A percentile compares a stretch with the other conserved stretches of the same genome.
Conservation (phyloP, 2,329 filamentous ascomycete genomes). For the Whalleya microplaca region DNA sequence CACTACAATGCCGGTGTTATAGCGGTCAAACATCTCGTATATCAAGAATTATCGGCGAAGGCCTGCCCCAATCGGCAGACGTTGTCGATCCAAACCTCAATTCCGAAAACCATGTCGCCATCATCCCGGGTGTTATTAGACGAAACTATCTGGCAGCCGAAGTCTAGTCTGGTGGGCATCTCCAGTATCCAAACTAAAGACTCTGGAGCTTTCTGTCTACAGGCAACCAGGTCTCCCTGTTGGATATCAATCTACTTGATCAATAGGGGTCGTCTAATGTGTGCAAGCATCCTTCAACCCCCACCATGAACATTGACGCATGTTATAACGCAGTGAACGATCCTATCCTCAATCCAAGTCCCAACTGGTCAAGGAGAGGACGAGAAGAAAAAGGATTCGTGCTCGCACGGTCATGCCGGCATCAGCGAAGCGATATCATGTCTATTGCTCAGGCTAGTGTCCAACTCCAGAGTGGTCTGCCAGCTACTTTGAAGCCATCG, state of each 20-base stretch:
- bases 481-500: not conserved
- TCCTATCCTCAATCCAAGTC: not conserved
- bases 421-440: not conserved
- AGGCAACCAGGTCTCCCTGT: constrained; percentile 10
- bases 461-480: no score
- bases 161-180: not conserved
- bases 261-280: not conserved
- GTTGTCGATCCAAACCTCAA: constrained; percentile 4
- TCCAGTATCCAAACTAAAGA: not conserved
- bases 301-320: constrained; percentile 2
- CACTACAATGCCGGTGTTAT: constrained; percentile 8
- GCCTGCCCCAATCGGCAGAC: not conserved
- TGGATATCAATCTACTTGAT: constrained; percentile 10
- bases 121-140: constrained; percentile 19
- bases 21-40: constrained; percentile 7
- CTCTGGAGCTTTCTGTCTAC: constrained; percentile 3
- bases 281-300: not conserved
- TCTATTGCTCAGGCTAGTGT: no score
- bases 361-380: not conserved
- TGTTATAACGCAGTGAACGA: not conserved
- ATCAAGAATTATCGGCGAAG: not conserved
- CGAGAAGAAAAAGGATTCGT: not conserved
- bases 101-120: constrained; percentile 20
- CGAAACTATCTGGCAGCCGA: constrained; percentile 12
- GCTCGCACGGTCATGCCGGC: not conserved